A percentile compares a stretch with the other conserved stretches of the same genome.
Evolutionary conservation across 768 basidiomycete species (phyloP).

Genomic region (Agrocybe pediades): DNA sequence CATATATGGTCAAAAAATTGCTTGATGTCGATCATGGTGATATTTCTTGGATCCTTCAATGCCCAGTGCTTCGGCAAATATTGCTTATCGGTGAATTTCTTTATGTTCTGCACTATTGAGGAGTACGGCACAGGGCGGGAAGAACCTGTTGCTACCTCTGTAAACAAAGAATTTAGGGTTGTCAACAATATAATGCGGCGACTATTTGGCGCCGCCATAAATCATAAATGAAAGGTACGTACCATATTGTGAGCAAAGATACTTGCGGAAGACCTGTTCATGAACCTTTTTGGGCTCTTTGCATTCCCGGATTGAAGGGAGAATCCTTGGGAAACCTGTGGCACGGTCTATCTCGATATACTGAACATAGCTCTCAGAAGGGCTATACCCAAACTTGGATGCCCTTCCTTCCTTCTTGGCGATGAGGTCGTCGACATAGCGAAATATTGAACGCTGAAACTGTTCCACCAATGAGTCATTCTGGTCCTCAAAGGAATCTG

Average conservation of each 20-base stretch:
- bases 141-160: not conserved
- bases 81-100: not conserved
- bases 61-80: not conserved
- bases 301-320: too few species aligned
- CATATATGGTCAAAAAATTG: not conserved
- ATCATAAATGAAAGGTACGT: not conserved
- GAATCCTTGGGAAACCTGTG: not conserved
- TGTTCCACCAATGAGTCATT: too few species aligned
- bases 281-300: too few species aligned
- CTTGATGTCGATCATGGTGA: not conserved
- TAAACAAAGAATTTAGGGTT: too few species aligned
- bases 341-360: not conserved
- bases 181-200: not conserved
- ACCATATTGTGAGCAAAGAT: not conserved
- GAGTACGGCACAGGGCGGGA: not conserved
- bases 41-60: not conserved
- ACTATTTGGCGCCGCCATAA: not conserved
- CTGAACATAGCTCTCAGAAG: not conserved
- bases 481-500: too few species aligned
- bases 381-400: not conserved
- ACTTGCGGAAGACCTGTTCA: not conserved
- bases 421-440: too few species aligned
- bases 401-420: too few species aligned
- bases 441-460: too few species aligned
- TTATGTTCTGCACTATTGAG: not conserved